Percentiles rank a stretch among this genome's conserved stretches.
Conservation (phyloP, 2,329 filamentous ascomycete genomes). For the Cryphonectria naterciae region DNA sequence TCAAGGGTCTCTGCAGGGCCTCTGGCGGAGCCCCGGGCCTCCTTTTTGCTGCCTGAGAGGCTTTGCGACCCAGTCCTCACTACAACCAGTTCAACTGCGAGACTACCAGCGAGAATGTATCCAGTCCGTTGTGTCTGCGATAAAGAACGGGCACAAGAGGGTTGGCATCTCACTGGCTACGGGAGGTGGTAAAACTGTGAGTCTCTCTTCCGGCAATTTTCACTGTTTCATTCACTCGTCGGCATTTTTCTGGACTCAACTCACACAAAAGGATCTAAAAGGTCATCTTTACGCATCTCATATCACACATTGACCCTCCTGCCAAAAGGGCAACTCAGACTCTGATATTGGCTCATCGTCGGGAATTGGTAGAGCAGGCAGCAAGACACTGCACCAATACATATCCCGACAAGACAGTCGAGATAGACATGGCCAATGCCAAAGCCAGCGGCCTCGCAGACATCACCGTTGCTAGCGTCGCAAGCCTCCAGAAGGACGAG, state of each 20-base stretch:
- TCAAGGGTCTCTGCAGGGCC: neutral
- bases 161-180: constrained; percentile 86
- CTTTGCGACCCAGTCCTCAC: constrained; percentile 23
- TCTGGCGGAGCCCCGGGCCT: neutral
- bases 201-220: constrained; percentile 33
- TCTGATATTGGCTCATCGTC: constrained; percentile 87
- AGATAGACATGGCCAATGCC: constrained; percentile 86
- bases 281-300: constrained; percentile 96
- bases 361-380: constrained; percentile 93
- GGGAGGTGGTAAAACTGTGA: constrained; percentile 84
- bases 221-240: too few species aligned
- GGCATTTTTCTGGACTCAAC: neutral
- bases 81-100: constrained; percentile 55
- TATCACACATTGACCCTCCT: constrained; percentile 70
- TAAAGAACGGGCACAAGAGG: constrained; percentile 74
- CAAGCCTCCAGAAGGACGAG: constrained; percentile 77
- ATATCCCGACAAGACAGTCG: constrained; percentile 80
- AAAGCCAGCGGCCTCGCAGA: constrained; percentile 81
- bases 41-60: constrained; percentile 1
- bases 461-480: constrained; percentile 90
- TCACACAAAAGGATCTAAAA: constrained; percentile 39
- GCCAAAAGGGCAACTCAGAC: constrained; percentile 70
- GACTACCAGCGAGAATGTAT: constrained; percentile 94
- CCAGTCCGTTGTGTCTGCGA: constrained; percentile 72
- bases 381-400: constrained; percentile 79